A percentile compares a stretch with the other conserved stretches of the same genome.
Evolutionary conservation across 257 asterid species (phyloP).

Genomic region (Scutellaria baicalensis): DNA sequence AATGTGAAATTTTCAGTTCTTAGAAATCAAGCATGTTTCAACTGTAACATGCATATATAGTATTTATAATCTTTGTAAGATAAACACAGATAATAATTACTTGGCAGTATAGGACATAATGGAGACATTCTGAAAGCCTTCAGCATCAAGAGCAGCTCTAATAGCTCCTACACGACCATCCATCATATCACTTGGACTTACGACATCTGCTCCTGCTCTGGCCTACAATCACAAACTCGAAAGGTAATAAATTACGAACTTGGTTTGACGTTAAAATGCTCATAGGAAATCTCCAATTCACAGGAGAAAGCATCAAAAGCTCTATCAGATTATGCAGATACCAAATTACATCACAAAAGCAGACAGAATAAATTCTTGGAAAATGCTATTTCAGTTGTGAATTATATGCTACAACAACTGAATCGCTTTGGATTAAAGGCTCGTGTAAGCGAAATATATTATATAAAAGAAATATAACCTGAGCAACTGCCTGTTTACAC

Average conservation of each 20-base stretch:
- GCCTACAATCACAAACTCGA: slow-evolving; percentile 42
- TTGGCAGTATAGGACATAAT: slow-evolving; percentile 97
- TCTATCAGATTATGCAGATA: neutral
- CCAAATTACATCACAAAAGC: neutral
- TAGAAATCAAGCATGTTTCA: neutral
- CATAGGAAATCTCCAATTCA: neutral
- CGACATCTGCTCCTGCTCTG: slow-evolving; percentile 97
- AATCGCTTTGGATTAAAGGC: neutral
- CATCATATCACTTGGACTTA: slow-evolving; percentile 99
- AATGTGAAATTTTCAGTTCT: neutral
- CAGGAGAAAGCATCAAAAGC: neutral
- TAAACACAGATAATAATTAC: slow-evolving; percentile 25
- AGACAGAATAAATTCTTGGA: neutral
- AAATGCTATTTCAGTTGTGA: slow-evolving; percentile 1
- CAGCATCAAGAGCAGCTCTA: slow-evolving; percentile 85
- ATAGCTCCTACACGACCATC: slow-evolving; percentile 98
- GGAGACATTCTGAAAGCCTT: slow-evolving; percentile 79
- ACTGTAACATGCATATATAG: neutral
- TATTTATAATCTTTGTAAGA: neutral
- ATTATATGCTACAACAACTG: neutral
- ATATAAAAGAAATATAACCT: slow-evolving; percentile 36
- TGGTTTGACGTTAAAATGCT: neutral
- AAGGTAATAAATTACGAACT: neutral
- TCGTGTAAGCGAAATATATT: neutral
- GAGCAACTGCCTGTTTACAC: slow-evolving; percentile 94